Conservation (phyloP, 345 rosid species). For the Citrus sp. region DNA sequence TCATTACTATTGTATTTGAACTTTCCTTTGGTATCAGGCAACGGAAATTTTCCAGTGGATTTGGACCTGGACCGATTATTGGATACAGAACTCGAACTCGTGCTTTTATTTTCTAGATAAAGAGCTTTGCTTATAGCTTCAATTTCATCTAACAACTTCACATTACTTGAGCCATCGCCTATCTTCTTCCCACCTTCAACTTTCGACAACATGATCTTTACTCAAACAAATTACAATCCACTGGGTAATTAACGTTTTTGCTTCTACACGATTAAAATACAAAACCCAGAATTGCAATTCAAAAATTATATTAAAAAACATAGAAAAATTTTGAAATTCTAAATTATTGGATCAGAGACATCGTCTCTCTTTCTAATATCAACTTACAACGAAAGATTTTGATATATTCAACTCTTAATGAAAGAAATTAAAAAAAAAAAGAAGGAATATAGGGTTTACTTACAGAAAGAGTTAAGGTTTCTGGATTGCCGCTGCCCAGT, state of each 20-base stretch:
- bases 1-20: slow-evolving; percentile 22
- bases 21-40: slow-evolving; percentile 41
- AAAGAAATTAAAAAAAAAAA: not conserved
- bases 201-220: slow-evolving; percentile 47
- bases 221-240: not conserved
- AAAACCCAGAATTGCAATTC: not conserved
- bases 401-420: not conserved
- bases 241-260: not conserved
- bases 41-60: slow-evolving; percentile 38
- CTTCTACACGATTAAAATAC: not conserved
- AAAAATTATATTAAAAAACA: not conserved
- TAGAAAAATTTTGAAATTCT: slow-evolving; percentile 11
- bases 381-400: not conserved
- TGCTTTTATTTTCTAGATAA: slow-evolving; percentile 47
- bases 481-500: slow-evolving; percentile 7
- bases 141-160: slow-evolving; percentile 62
- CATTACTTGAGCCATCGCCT: slow-evolving; percentile 45
- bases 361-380: slow-evolving; percentile 5
- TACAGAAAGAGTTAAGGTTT: slow-evolving; percentile 3
- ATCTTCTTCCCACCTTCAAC: slow-evolving; percentile 49
- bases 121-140: slow-evolving; percentile 76
- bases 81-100: slow-evolving; percentile 23
- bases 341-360: slow-evolving; percentile 8
- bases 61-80: slow-evolving; percentile 40
- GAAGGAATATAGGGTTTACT: not conserved